Base-by-base conservation (phyloP, 108 stramenopile species). In the Epithemia pelagica region DNA sequence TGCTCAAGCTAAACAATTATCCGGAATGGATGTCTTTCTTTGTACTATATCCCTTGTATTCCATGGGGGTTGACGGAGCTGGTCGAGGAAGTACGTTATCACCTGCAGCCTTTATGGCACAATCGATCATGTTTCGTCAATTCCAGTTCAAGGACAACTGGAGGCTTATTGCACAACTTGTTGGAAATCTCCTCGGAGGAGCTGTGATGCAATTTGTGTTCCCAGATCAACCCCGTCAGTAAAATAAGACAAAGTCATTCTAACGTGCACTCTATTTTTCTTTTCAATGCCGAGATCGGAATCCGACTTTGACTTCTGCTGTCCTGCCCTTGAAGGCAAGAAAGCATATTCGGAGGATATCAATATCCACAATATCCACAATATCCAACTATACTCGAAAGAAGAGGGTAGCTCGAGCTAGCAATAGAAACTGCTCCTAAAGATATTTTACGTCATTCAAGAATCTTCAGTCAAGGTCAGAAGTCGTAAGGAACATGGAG, bases 31-130 rank as follows among this genome's bases (percentile, higher is more conserved):
- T 25, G 65, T 26, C 65, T 20, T 2, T 27, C 1, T 20, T 66
- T n/a, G 2, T 54, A 21, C 19, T 66, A 51, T 66, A 66, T 54
- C 65, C 65, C n/a, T 53, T 66, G n/a, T 66, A 66, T 51, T 30
- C 28, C 28, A n/a, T 52, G 2, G n/a, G 25, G 3, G 63, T 64
- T 28, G 63, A 66, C 26, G 25, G 18, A 28, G 52, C 24, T 29
- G 52, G 61, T 29, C 18, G 21, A n/a, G 61, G 61, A 8, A 61
- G 61, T 31, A 30, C 29, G 29, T 26, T 61, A 8, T 61, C 61
- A 10, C 28, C 61, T 5, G 26, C 29, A 2, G 8, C 26, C 15
- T 61, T 61, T 7, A 21, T 61, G 15, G 61, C 30, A n/a, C 61
- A 30, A 7, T 30, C 7, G 8, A 26, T 61, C 15, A 26, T 61